phyloP scores from a whole-genome alignment of 768 basidiomycete species.

The Auricularia sp. region DNA sequence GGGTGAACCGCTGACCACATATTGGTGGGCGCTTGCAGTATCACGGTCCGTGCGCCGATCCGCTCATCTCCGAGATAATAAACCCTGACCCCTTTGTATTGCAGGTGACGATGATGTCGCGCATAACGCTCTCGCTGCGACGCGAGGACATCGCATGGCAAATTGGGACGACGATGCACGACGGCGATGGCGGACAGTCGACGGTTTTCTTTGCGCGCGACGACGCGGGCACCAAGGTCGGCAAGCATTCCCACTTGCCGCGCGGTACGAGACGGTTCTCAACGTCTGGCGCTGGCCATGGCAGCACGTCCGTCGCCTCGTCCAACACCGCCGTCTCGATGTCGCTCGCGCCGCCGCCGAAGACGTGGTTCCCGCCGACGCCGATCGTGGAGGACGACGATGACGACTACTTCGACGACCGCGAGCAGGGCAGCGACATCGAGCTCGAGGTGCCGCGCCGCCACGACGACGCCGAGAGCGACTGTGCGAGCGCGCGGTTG shows the following conservation, averaged over 20 bases:
- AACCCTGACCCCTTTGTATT: not conserved
- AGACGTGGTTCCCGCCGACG: not conserved
- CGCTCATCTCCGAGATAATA: not conserved
- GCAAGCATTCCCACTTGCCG: not conserved
- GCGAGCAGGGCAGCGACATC: not conserved
- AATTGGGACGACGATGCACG: not conserved
- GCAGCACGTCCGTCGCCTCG: not conserved
- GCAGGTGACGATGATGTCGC: constrained; percentile 56
- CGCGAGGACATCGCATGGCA: not conserved
- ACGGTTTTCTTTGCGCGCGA: not conserved
- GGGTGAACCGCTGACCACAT: not conserved
- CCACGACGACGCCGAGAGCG: not conserved
- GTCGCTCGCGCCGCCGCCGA: not conserved
- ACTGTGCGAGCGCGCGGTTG: not conserved
- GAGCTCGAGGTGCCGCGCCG: not conserved
- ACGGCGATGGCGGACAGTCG: not conserved
- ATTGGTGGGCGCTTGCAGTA: not conserved
- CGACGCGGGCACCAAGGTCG: not conserved
- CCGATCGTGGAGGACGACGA: not conserved
- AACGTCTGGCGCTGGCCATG: not conserved
- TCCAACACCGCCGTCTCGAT: not conserved
- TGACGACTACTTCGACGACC: not conserved
- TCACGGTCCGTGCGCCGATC: not conserved
- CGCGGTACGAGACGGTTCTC: not conserved
- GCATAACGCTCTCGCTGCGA: constrained; percentile 38